Evolutionary conservation across 495 filamentous ascomycete species (phyloP).

Genomic region (Oleoguttula mirabilis): DNA sequence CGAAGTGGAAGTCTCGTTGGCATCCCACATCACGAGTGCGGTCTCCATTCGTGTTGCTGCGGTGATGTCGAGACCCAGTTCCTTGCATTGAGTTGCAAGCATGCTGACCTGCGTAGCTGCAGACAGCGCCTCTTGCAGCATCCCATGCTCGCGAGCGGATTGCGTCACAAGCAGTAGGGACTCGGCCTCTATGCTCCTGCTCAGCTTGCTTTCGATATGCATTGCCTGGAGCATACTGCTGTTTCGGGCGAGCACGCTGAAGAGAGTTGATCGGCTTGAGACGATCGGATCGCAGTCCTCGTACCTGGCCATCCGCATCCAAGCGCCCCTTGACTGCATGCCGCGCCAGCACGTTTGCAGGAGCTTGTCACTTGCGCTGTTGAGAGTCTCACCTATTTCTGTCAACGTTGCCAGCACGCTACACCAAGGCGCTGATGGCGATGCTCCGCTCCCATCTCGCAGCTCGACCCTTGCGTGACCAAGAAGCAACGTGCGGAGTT

Average conservation of each 20-base stretch:
- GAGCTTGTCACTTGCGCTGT: slow-evolving; percentile 43
- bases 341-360: slow-evolving; percentile 48
- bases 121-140: slow-evolving; percentile 74
- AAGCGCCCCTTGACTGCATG: slow-evolving; percentile 53
- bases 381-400: slow-evolving; percentile 68
- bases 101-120: slow-evolving; percentile 67
- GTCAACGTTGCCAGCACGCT: slow-evolving; percentile 64
- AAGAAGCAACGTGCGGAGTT: slow-evolving; percentile 38
- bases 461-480: slow-evolving; percentile 1
- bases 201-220: slow-evolving; percentile 44
- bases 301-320: slow-evolving; percentile 58
- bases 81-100: slow-evolving; percentile 52
- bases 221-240: slow-evolving; percentile 46
- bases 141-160: slow-evolving; percentile 64
- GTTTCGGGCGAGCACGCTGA: slow-evolving; percentile 65
- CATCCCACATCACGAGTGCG: slow-evolving; percentile 86
- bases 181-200: slow-evolving; percentile 60
- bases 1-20: slow-evolving; percentile 82
- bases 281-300: slow-evolving; percentile 70
- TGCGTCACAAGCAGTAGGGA: slow-evolving; percentile 59
- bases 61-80: slow-evolving; percentile 60
- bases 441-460: background rate
- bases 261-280: slow-evolving; percentile 66
- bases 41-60: slow-evolving; percentile 64
- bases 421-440: slow-evolving; percentile 27